Evolutionary conservation across 2,329 filamentous ascomycete species (phyloP), one percentile per base, ranked within the genome.

Genomic region (Pyricularia sp.): DNA sequence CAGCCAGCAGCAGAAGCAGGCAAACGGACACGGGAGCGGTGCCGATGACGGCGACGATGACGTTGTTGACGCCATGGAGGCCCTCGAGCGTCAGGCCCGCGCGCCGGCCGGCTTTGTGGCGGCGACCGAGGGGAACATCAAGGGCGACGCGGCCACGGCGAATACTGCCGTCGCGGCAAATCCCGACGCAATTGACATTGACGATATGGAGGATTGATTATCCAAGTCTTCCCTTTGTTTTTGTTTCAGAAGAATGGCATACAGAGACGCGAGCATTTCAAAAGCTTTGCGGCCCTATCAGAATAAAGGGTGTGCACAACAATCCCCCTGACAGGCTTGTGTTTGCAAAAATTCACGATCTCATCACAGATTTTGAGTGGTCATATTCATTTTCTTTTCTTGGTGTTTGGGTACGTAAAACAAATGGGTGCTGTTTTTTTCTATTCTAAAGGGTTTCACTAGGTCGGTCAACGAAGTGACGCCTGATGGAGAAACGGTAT

Each of bases 71-170:
- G 93, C 93, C 26, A 97, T 97, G 93, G 92, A 90, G 59, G 91
- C 90, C 26, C 82, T 98, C 70, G 94, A 97, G 78, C 86, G 92
- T 72, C 92, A 97, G 78, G 90, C 93, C n/a, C 86, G 90, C 69
- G 94, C 94, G 6, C 94, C 94, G 0, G 87, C 90, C 28, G 95
- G 95, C 26, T 99, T 99, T 75, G 94, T 99, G 33, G 90, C 94
- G 26, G 92, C 95, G 31, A 95, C 88, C 76, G 91, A 88, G 55
- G 92, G 66, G n/a, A 59, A 59, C 66, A 68, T 68, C 58, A 85
- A 90, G 74, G 88, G 86, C 14, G 88, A 87, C 26, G 86, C 87
- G 73, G 72, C 75, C 42, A 77, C 70, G 3, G 67, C 70, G n/a
- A 76, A 77, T 25, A 76, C 78, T 59, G 77, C 79, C 23, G 81